Evolutionary conservation across 805 yeast genomes (phyloP), one percentile per base, ranked within the genome.

Genomic region (Yamadazyma sp.): DNA sequence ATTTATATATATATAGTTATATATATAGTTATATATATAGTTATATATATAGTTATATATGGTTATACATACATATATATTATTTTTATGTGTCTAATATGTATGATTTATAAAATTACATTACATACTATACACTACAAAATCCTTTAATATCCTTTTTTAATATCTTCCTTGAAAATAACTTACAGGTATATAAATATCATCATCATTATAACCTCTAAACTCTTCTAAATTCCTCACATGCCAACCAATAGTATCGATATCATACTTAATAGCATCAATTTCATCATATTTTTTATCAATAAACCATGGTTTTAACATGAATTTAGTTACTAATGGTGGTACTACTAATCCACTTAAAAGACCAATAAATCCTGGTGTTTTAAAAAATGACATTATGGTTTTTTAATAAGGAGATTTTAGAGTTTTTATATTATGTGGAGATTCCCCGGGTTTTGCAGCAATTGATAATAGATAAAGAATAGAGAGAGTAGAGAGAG

Each of bases 181-280:
- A 9, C 47, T 48, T 8, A 43, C 48, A 8, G 67, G 69, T 11
- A 43, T 48, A 35, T 58, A 61, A 15, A 55, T 34, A 9, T 56
- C 62, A 3, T 53, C 58, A 15, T 45, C 55, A 18, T 44, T 43
- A 16, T 49, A 41, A 10, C 68, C 68, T 29, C 37, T 45, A 7
- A 44, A 42, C 35, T 63, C 63, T 32, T 63, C 61, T 32, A 60
- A 27, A 29, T 42, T 45, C 17, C 67, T 48, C 3, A 63, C 56
- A 10, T 58, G 49, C 66, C 67, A 62, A 7, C 67, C 68, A 8
- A 61, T 45, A 31, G 45, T 46, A 34, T 63, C 66, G 28, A 62
- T 20, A 27, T 55, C 56, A 36, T 58, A 53, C 29, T 53, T 57
- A 18, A 62, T 46, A 19, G 43, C 39, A 35, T 60, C 58, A 18